Evolutionary conservation across 768 basidiomycete species (phyloP), one percentile per base, ranked within the genome.

Genomic region (Kwoniella europaea): DNA sequence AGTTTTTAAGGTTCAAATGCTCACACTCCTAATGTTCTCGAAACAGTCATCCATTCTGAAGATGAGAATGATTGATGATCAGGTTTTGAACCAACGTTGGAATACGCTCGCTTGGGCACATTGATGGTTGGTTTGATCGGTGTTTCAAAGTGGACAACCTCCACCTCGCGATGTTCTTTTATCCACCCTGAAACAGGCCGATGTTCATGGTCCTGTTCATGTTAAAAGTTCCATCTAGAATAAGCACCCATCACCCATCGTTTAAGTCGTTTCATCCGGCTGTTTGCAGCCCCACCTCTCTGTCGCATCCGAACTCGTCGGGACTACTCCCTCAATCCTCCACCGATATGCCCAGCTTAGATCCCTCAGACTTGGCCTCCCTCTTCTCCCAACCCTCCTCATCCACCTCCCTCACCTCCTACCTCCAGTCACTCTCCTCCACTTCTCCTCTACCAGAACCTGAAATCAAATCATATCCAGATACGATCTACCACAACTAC

Each of bases 401-500:
- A 44, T 68, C 60, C n/a, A 18, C 74, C 29, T 5, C 65, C 20
- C 46, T 71, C 16, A 43, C 22, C 1, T 16, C 24, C 10, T 70
- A 50, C 56, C 74, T 72, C 52, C n/a, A 22, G 5, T 46, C 71
- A 35, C 57, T 70, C 43, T 18, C 65, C 15, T 71, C 70, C 16
- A 0, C 57, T n/a, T 44, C 65, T 27, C 24, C 68, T 13, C n/a
- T 67, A 10, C 69, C 66, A 50, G 6, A 74, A n/a, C 90, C 92
- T 42, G 88, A 92, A 75, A 84, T 93, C 83, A 93, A 92, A 81
- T 86, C 89, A 0, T 94, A 92, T 82, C 81, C 92, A 35, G 93
- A 97, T 82, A 88, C 88, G 9, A 89, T 93, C 73, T 98, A 94
- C 86, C 88, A 92, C 85, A 95, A 92, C 82, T 95, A 93, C 85